phyloP scores from a whole-genome alignment of 192 early-diverging fungal species.

The Backusella tarrabulga region DNA sequence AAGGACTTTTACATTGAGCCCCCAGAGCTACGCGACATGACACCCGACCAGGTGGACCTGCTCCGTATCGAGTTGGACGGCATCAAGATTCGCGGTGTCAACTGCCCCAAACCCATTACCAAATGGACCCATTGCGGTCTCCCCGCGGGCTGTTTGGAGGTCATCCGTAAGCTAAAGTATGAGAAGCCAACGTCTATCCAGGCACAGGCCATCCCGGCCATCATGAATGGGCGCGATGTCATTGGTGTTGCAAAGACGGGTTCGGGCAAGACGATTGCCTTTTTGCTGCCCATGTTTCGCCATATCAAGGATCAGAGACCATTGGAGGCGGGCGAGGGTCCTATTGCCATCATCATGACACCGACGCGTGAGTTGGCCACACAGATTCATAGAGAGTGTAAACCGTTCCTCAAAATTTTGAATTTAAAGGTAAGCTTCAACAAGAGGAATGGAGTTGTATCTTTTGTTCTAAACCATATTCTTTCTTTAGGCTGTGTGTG shows the following conservation, averaged over 20 bases:
- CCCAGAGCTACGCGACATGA: slow-evolving; percentile 81
- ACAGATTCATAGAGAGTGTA: slow-evolving; percentile 92
- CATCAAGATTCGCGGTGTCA: slow-evolving; percentile 88
- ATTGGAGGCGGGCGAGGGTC: slow-evolving; percentile 76
- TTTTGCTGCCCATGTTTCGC: slow-evolving; percentile 92
- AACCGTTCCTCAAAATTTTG: slow-evolving; percentile 83
- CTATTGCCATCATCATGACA: slow-evolving; percentile 86
- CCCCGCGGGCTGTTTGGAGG: slow-evolving; percentile 73
- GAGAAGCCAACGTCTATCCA: slow-evolving; percentile 88
- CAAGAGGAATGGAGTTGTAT: not conserved
- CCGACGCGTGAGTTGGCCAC: slow-evolving; percentile 91
- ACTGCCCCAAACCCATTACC: slow-evolving; percentile 90
- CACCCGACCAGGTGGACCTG: slow-evolving; percentile 79
- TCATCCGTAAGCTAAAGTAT: slow-evolving; percentile 83
- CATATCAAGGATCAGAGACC: slow-evolving; percentile 90
- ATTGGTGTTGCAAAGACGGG: slow-evolving; percentile 97
- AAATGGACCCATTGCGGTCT: slow-evolving; percentile 97
- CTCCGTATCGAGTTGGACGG: slow-evolving; percentile 79
- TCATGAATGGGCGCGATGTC: slow-evolving; percentile 92
- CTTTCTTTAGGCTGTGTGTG: slow-evolving; percentile 67
- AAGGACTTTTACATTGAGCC: slow-evolving; percentile 97
- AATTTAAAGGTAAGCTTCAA: slow-evolving; percentile 55
- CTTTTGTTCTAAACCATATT: not conserved
- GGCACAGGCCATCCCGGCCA: slow-evolving; percentile 92
- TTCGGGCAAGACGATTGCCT: slow-evolving; percentile 91